Evolutionary conservation across 208 protist species (phyloP).

Genomic region (Leishmania tarentolae): DNA sequence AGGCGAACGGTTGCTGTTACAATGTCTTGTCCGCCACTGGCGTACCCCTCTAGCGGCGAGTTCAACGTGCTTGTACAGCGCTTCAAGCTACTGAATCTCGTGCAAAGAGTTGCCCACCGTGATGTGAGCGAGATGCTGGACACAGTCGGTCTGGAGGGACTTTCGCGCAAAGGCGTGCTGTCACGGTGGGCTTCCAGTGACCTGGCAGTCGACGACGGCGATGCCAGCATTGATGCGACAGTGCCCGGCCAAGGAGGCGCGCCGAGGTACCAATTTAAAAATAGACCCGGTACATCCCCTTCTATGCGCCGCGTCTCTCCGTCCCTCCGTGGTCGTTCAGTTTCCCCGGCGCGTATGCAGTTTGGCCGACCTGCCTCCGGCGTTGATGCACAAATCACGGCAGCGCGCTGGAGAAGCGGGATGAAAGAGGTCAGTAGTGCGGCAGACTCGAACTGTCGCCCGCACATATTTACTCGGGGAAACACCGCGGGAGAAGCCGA

Average conservation of each 20-base stretch:
- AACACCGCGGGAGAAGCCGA: neutral
- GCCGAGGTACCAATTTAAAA: neutral
- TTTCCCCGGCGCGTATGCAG: slow-evolving; percentile 13
- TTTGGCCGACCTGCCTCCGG: slow-evolving; percentile 17
- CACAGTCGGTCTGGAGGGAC: slow-evolving; percentile 70
- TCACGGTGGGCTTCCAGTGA: slow-evolving; percentile 5
- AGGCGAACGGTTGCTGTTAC: neutral
- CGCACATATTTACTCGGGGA: neutral
- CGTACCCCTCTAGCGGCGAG: slow-evolving; percentile 46
- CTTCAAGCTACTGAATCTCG: slow-evolving; percentile 87
- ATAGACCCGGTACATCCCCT: neutral
- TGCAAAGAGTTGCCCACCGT: slow-evolving; percentile 80
- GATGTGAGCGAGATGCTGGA: slow-evolving; percentile 87
- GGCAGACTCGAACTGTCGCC: neutral
- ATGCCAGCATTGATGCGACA: neutral
- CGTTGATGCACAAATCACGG: slow-evolving; percentile 29
- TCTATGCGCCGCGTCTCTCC: neutral
- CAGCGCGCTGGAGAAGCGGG: slow-evolving; percentile 16
- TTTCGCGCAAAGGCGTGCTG: slow-evolving; percentile 60
- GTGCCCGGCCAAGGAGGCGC: neutral
- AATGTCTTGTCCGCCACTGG: slow-evolving; percentile 15
- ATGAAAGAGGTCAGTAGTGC: slow-evolving; percentile 7
- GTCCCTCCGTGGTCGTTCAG: neutral
- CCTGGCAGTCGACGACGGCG: neutral
- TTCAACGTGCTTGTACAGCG: slow-evolving; percentile 78